Conservation (phyloP, 2,329 filamentous ascomycete species). For the Pseudogymnoascus verrucosus region DNA sequence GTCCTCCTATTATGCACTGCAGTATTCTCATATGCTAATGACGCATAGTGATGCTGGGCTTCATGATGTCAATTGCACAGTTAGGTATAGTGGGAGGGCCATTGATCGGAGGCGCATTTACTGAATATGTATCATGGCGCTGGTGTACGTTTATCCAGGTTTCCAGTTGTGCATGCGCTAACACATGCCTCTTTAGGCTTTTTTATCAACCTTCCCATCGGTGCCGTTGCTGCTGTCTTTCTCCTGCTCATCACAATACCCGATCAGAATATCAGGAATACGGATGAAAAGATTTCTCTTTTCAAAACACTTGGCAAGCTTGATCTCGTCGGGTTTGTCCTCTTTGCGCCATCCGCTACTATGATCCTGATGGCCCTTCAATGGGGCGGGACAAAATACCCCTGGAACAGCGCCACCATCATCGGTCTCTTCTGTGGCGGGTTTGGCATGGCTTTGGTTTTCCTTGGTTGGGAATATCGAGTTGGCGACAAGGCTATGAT, state of each 20-base stretch:
- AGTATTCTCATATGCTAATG: background rate
- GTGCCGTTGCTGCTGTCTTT: constrained; percentile 26
- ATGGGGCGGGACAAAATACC: constrained; percentile 28
- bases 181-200: constrained; percentile 24
- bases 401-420: constrained; percentile 25
- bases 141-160: constrained; percentile 13
- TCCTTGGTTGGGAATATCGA: constrained; percentile 23
- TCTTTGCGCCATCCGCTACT: constrained; percentile 29
- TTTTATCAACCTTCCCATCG: constrained; percentile 36
- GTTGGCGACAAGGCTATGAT: constrained; percentile 25
- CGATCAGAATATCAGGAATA: constrained; percentile 15
- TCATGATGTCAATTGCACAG: constrained; percentile 11
- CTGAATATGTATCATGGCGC: constrained; percentile 13
- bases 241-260: constrained; percentile 32
- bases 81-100: constrained; percentile 11
- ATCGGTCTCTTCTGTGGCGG: constrained; percentile 25
- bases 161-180: background rate
- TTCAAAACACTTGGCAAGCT: constrained; percentile 19
- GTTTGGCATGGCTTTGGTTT: constrained; percentile 17
- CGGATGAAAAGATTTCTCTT: background rate
- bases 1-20: background rate
- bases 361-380: constrained; percentile 29
- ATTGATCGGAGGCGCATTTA: constrained; percentile 14
- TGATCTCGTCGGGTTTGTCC: constrained; percentile 27
- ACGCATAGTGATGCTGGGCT: background rate